Percentiles rank a stretch among this genome's conserved stretches.
These are phyloP conservation scores for Mallotus repandus DNA, from an alignment of 441 rosid species.

Conservation along the genomic window DNA sequence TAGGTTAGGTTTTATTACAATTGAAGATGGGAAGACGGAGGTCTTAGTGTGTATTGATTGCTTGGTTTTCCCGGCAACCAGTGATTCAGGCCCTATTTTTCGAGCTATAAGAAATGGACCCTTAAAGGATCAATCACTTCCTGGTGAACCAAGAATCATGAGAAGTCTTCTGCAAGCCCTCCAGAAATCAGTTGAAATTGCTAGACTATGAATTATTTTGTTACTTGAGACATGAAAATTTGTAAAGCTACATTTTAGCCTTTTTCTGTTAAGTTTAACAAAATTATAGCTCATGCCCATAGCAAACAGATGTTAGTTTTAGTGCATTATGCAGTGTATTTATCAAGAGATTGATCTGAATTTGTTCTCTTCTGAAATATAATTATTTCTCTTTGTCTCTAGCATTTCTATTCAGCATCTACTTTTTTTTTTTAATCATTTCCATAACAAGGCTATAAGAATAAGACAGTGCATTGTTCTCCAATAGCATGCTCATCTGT, in stretches of 20 bases:
- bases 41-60: conserved; percentile 87
- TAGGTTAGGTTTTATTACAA: conserved; percentile 76
- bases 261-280: neutral
- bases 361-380: conserved; percentile 8
- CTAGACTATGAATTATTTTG: conserved; percentile 40
- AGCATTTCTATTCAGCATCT: no score
- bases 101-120: conserved; percentile 75
- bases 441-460: neutral
- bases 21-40: conserved; percentile 76
- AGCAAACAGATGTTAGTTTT: neutral
- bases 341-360: neutral
- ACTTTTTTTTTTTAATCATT: neutral
- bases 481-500: neutral
- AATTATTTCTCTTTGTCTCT: neutral
- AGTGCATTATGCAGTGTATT: neutral
- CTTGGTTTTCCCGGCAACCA: conserved; percentile 56
- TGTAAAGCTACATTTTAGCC: neutral
- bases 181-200: conserved; percentile 62
- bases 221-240: conserved; percentile 6
- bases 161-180: conserved; percentile 82
- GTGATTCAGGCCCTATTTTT: conserved; percentile 60
- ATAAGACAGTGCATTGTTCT: neutral
- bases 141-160: conserved; percentile 95
- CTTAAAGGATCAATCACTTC: conserved; percentile 66
- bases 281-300: neutral